Conservation (phyloP, 2,329 filamentous ascomycete genomes). For the Hypoxylon sp. region DNA sequence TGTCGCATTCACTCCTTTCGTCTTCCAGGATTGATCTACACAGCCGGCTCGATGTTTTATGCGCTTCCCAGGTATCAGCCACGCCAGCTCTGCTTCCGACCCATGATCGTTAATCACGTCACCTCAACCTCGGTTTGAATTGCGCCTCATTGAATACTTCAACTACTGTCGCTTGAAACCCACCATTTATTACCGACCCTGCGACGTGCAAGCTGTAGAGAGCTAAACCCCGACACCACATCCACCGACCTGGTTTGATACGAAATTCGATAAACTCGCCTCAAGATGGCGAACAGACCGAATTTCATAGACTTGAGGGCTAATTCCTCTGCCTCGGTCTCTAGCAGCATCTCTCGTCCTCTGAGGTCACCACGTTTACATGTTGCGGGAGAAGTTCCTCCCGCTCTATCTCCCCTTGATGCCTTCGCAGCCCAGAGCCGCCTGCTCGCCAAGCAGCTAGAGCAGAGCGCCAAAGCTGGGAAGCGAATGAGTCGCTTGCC, state of each 20-base stretch:
- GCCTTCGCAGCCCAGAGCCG: conserved; percentile 93
- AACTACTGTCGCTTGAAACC: too few species aligned
- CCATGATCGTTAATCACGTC: conserved; percentile 1
- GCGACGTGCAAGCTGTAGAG: too few species aligned
- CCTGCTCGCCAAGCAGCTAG: conserved; percentile 84
- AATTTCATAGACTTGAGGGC: conserved; percentile 68
- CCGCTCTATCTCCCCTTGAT: conserved; percentile 91
- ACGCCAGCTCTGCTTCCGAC: conserved; percentile 13
- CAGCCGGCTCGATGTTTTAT: conserved; percentile 41
- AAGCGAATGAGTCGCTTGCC: conserved; percentile 86
- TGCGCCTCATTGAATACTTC: too few species aligned
- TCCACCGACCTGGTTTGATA: background rate
- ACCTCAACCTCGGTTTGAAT: conserved; percentile 5
- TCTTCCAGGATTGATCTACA: conserved; percentile 20
- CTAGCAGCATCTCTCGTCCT: conserved; percentile 59
- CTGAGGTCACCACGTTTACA: conserved; percentile 78
- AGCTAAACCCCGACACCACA: too few species aligned
- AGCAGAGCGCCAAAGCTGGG: conserved; percentile 77
- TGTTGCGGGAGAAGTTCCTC: conserved; percentile 82
- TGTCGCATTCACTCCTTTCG: conserved; percentile 31
- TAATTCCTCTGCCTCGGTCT: conserved; percentile 60
- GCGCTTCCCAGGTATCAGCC: conserved; percentile 26
- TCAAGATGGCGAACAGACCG: conserved; percentile 64
- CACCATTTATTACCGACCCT: too few species aligned
- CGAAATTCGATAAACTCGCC: background rate